Base-by-base conservation (phyloP, 148 eudicot genomes). In the Fagopyrum esculentum region DNA sequence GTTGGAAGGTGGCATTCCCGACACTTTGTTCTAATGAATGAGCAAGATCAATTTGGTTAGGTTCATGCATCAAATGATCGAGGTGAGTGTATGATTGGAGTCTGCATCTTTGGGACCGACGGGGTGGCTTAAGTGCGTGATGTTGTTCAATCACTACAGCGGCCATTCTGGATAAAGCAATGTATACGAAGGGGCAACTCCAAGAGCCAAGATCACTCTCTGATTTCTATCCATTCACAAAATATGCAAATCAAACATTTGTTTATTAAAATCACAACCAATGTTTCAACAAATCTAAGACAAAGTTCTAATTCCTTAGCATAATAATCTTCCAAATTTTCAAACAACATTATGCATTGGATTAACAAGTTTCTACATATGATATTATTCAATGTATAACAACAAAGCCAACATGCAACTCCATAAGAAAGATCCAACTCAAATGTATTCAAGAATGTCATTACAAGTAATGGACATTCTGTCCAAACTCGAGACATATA, bases 1-100 rank as follows among this genome's bases (percentile, higher is more conserved):
- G 79, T 56, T 90, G 97, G 76, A 92, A 75, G 82, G 80, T 86
- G 5, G 89, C 29, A 45, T 79, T 46, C 60, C 81, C 74, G 19
- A 85, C 78, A 70, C 88, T 79, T 69, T 87, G 85, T 73, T 82
- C 83, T 6, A 80, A 59, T 69, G 95, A 81, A 66, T 87, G 84
- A 54, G 83, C 69, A 73, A 82, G 78, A 44, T 86, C 84, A 46
- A 82, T 77, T 75, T 82, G 81, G 77, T 55, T 77, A 49, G 82
- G 78, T 74, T 94, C 96, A 69, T 87, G 85, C 78, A 85, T 80
- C 54, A 63, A 83, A 76, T 81, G 79, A 50, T 95, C 92, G 15
- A 90, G 83, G 75, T 95, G 86, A 54, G 96, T 85, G 72, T 85
- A 88, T 46, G 98, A 92, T 50, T 79, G 89, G 78, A 87, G 88